phyloP scores from a whole-genome alignment of 2,329 filamentous ascomycete species.

The Botryosphaeria dothidea region DNA sequence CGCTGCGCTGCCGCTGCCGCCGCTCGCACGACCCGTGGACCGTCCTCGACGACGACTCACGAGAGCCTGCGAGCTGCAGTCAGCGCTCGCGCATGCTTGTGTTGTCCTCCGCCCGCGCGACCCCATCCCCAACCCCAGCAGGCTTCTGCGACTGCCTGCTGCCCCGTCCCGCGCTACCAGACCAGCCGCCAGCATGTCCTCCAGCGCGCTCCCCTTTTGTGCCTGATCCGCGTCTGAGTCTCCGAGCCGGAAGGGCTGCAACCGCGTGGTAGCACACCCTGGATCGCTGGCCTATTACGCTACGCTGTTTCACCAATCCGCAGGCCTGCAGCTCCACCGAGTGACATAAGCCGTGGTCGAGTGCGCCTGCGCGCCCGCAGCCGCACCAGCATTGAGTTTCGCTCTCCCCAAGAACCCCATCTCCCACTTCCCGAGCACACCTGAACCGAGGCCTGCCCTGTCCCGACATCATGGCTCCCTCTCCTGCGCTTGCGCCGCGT shows the following conservation, averaged over 20 bases:
- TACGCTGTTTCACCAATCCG: conserved; percentile 18
- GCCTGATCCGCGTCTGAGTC: conserved; percentile 12
- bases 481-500: conserved; percentile 5
- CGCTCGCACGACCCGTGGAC: conserved; percentile 1
- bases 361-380: conserved; percentile 12
- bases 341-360: conserved; percentile 14
- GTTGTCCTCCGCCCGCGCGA: not conserved
- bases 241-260: conserved; percentile 8
- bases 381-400: conserved; percentile 11
- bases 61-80: conserved; percentile 16
- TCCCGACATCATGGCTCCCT: conserved; percentile 10
- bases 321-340: conserved; percentile 19
- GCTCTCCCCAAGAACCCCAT: conserved; percentile 10
- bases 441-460: conserved; percentile 9
- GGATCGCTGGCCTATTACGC: conserved; percentile 19
- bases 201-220: conserved; percentile 13
- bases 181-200: conserved; percentile 12
- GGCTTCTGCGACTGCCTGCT: not conserved
- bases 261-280: conserved; percentile 13
- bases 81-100: conserved; percentile 8
- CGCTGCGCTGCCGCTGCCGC: not conserved
- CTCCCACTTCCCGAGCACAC: conserved; percentile 6
- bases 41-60: conserved; percentile 11
- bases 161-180: not conserved
- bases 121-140: not conserved